Conservation (phyloP, 768 basidiomycete species). For the Coprinellus micaceus region DNA sequence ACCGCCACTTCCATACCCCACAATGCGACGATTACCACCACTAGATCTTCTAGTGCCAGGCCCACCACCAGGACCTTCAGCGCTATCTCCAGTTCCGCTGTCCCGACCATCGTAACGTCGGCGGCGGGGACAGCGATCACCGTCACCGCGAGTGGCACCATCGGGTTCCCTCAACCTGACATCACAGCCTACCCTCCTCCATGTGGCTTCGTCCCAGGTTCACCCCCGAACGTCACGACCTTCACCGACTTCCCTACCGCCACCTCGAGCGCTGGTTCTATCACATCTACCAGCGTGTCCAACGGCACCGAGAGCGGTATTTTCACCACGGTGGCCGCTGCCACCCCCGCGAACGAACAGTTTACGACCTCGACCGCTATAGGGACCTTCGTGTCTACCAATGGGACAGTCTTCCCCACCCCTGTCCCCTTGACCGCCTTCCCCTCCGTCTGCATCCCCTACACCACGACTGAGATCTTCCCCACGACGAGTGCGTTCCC, state of each 20-base stretch:
- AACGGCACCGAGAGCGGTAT: no score
- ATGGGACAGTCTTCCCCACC: not conserved
- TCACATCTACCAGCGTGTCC: no score
- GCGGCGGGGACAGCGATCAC: not conserved
- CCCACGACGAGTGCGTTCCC: not conserved
- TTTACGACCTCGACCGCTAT: not conserved
- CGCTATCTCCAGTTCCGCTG: not conserved
- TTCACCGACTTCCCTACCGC: not conserved
- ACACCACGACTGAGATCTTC: not conserved
- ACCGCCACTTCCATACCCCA: not conserved
- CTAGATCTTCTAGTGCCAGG: not conserved
- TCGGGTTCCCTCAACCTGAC: not conserved
- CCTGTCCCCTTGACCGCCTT: not conserved
- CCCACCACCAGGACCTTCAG: not conserved
- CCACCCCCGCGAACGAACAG: not conserved
- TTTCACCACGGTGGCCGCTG: no score
- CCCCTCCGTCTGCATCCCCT: not conserved
- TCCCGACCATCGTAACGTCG: not conserved
- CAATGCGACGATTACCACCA: not conserved
- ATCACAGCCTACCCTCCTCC: no score
- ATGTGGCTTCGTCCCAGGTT: no score
- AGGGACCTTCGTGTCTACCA: not conserved
- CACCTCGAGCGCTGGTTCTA: no score
- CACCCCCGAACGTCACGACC: not conserved
- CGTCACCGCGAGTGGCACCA: not conserved